Evolutionary conservation across 495 filamentous ascomycete genomes (phyloP).

Genomic region (Parathielavia hyrcaniae): DNA sequence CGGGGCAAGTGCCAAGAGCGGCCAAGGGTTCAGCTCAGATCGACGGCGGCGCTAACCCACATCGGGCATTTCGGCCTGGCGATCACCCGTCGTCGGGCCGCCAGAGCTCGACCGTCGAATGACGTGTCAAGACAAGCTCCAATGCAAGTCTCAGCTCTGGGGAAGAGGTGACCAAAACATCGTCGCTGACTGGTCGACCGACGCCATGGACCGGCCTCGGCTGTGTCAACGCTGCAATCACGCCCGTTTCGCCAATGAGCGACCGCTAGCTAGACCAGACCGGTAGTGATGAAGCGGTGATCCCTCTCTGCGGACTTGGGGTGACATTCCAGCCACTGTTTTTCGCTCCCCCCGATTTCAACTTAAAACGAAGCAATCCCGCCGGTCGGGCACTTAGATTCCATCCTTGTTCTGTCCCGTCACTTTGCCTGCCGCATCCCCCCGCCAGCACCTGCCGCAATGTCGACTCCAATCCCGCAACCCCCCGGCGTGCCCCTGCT

Average conservation of each 20-base stretch:
- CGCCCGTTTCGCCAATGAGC: no score
- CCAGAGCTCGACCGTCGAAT: not conserved
- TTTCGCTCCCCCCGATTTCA: not conserved
- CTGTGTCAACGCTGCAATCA: no score
- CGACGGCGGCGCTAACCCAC: not conserved
- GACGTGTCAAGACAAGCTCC: not conserved
- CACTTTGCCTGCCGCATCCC: not conserved
- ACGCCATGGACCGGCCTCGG: not conserved
- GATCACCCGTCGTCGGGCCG: slow-evolving; percentile 14
- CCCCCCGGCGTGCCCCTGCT: slow-evolving; percentile 61
- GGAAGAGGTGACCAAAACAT: not conserved
- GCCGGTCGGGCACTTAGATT: not conserved
- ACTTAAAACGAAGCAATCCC: not conserved
- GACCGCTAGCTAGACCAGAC: not conserved
- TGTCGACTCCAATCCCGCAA: slow-evolving; percentile 52
- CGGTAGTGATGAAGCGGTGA: not conserved
- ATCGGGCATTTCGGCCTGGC: not conserved
- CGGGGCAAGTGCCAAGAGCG: not conserved
- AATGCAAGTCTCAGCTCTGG: slow-evolving; percentile 21
- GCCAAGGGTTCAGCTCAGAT: not conserved
- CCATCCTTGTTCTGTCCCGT: not conserved
- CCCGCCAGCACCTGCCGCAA: no score
- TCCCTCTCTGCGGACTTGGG: not conserved
- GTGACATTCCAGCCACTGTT: not conserved
- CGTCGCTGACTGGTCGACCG: slow-evolving; percentile 4